Percentiles rank a stretch among this genome's conserved stretches.
These are phyloP conservation scores for Sclerotinia borealis DNA, from an alignment of 2,329 filamentous ascomycete genomes.

Conservation along the genomic window DNA sequence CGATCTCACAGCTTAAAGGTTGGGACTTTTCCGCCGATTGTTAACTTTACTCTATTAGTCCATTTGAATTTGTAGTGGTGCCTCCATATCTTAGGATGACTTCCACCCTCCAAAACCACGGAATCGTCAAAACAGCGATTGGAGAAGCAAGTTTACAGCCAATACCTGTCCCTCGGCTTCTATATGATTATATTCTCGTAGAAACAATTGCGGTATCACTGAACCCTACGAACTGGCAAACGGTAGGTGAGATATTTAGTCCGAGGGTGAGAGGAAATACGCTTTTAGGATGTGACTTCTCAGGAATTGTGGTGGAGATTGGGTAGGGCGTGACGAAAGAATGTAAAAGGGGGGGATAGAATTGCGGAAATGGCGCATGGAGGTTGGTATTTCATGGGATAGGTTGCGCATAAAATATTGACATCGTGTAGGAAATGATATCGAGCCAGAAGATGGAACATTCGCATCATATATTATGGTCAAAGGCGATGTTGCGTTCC, in stretches of 20 bases:
- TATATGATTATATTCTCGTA: background rate
- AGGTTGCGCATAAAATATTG: background rate
- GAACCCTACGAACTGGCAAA: background rate
- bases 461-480: conserved; percentile 24
- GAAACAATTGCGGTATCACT: background rate
- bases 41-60: no score
- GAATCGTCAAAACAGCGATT: background rate
- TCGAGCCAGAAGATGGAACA: conserved; percentile 22
- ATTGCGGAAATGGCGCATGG: conserved; percentile 21
- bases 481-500: conserved; percentile 37
- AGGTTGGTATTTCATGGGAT: conserved; percentile 14
- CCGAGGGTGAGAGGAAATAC: background rate
- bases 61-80: no score
- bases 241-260: background rate
- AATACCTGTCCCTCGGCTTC: background rate
- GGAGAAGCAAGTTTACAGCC: background rate
- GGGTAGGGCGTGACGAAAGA: conserved; percentile 18
- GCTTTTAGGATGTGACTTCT: conserved; percentile 4
- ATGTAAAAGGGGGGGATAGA: conserved; percentile 22
- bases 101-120: background rate
- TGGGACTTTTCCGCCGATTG: background rate
- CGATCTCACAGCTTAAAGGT: background rate
- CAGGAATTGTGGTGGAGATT: conserved; percentile 13
- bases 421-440: background rate
- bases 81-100: no score